Base-by-base conservation (phyloP, 2,329 filamentous ascomycete species). In the Exophiala lecanii-corni region DNA sequence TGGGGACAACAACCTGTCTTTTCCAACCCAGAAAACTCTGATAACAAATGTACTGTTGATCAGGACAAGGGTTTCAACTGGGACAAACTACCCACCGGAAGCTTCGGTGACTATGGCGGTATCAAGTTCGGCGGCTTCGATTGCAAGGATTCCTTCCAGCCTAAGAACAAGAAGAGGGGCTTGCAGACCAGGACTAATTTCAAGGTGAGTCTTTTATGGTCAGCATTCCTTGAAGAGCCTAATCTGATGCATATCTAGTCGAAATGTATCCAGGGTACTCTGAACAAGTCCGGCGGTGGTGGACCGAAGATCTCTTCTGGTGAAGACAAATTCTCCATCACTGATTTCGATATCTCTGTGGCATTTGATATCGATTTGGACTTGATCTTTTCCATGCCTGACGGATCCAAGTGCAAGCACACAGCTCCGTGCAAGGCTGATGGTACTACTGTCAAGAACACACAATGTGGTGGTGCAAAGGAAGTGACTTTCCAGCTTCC, bases 391-490 rank as follows among this genome's bases (percentile, higher is more conserved):
- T 76, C 73, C 58, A 94, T 96, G 88, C 76, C 80, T 2, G 86
- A 91, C 62, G 86, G 86, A 56, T 82, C 79, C 10, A 78, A 66
- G 47, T 97, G 91, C 81, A 91, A 86, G 71, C 84, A 94, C 58
- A 80, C 78, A 50, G 71, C 77, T 53, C 61, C 73, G 39, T 94
- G 87, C 77, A 78, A 73, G 52, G 70, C 74, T 42, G 70, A 74
- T 12, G 86, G 86, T 58, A 82, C 79, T 45, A 77, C 75, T 35
- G 74, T 96, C 57, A 69, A 79, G 68, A 96, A 96, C 77, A 79
- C 72, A 49, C 88, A 96, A 75, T 97, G 91, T 64, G 91, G 89
- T 78, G 89, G 89, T 66, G 89, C 91, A 53, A 87, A 76, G 62
- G 81, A 79, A 45, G 88, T 96, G 49, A 81, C 78, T 41, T 81